A percentile compares a stretch with the other conserved stretches of the same genome.
phyloP scores from a whole-genome alignment of 73 alveolate genomes.

The Symbiodinium pilosum region DNA sequence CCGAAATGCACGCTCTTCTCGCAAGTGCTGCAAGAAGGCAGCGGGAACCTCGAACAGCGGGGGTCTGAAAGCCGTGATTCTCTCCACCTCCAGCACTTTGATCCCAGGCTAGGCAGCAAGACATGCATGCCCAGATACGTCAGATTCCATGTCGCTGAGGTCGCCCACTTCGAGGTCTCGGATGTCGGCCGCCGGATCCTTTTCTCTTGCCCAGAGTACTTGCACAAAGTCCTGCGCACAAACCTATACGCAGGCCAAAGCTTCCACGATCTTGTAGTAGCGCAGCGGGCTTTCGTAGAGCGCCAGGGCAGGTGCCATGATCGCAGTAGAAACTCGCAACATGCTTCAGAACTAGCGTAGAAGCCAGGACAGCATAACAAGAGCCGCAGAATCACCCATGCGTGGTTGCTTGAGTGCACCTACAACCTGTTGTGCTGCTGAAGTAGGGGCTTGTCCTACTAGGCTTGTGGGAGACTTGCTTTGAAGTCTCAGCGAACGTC shows the following conservation, averaged over 20 bases:
- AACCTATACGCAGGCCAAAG: neutral
- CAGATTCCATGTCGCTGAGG: constrained; percentile 83
- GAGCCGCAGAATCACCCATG: too few species aligned
- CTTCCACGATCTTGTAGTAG: constrained; percentile 46
- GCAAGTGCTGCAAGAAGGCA: constrained; percentile 74
- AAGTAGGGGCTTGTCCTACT: too few species aligned
- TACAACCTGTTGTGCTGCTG: too few species aligned
- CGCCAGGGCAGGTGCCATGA: constrained; percentile 44
- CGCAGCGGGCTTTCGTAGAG: constrained; percentile 87
- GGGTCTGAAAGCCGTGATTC: neutral
- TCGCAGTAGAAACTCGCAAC: neutral
- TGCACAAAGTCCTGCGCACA: neutral
- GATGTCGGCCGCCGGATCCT: constrained; percentile 60
- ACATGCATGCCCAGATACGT: neutral
- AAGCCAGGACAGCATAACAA: too few species aligned
- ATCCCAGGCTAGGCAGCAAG: neutral
- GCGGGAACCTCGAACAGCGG: neutral
- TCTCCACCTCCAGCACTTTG: neutral
- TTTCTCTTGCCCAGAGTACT: neutral
- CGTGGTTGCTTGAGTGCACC: too few species aligned
- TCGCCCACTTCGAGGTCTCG: constrained; percentile 82
- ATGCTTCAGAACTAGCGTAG: too few species aligned
- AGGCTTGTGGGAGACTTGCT: too few species aligned
- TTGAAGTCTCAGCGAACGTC: too few species aligned
- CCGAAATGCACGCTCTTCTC: constrained; percentile 74